phyloP scores from a whole-genome alignment of 2,329 filamentous ascomycete species.

The Xylariaceae sp. region DNA sequence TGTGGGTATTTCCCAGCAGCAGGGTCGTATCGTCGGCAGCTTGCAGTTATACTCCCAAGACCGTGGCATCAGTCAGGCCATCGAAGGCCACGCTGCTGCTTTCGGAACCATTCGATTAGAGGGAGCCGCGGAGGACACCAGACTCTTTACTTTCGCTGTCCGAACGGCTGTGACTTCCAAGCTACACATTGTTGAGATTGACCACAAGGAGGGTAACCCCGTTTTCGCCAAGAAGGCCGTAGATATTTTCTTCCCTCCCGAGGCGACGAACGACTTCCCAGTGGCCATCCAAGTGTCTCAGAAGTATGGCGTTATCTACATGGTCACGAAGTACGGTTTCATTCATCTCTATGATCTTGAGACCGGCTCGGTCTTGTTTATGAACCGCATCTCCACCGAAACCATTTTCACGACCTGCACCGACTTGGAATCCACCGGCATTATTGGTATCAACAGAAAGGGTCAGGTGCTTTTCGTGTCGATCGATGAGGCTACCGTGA shows the following conservation, averaged over 20 bases:
- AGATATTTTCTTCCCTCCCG: constrained; percentile 94
- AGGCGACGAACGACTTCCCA: constrained; percentile 95
- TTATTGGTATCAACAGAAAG: constrained; percentile 94
- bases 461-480: constrained; percentile 93
- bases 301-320: constrained; percentile 94
- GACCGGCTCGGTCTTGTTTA: constrained; percentile 92
- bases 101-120: constrained; percentile 88
- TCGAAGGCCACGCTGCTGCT: constrained; percentile 92
- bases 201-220: constrained; percentile 84
- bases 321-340: constrained; percentile 98
- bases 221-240: constrained; percentile 92
- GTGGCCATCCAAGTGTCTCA: constrained; percentile 96
- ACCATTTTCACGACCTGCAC: constrained; percentile 94
- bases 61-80: constrained; percentile 93
- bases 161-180: constrained; percentile 86
- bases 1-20: constrained; percentile 89
- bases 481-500: constrained; percentile 84
- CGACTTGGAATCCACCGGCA: constrained; percentile 77
- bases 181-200: constrained; percentile 95
- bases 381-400: constrained; percentile 99
- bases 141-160: constrained; percentile 94
- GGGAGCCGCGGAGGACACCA: constrained; percentile 83
- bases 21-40: constrained; percentile 87
- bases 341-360: constrained; percentile 98
- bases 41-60: constrained; percentile 98